A percentile compares a stretch with the other conserved stretches of the same genome.
These are phyloP conservation scores for Fusarium sulawesiense DNA, from an alignment of 2,329 filamentous ascomycete species.

Conservation along the genomic window DNA sequence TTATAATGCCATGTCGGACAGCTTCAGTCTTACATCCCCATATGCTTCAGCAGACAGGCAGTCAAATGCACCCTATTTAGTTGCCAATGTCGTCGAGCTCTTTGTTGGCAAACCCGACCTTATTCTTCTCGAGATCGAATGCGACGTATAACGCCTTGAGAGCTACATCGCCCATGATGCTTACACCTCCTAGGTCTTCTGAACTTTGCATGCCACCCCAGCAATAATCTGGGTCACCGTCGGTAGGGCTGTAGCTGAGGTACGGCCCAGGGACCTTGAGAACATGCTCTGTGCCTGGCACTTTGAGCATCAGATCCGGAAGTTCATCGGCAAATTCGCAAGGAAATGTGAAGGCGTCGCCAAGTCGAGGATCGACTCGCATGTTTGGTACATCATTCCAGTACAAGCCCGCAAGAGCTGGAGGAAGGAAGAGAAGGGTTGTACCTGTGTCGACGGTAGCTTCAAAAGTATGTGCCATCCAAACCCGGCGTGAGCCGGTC, in stretches of 20 bases:
- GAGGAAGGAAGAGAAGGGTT: slow-evolving; percentile 71
- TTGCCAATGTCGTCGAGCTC: slow-evolving; percentile 44
- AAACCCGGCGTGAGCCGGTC: slow-evolving; percentile 60
- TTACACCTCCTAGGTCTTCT: slow-evolving; percentile 56
- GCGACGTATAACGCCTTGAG: slow-evolving; percentile 82
- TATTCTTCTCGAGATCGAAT: slow-evolving; percentile 66
- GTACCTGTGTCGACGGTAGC: slow-evolving; percentile 77
- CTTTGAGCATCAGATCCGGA: slow-evolving; percentile 67
- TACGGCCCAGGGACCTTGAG: slow-evolving; percentile 66
- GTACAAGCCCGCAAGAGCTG: slow-evolving; percentile 68
- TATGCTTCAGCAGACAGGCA: not conserved
- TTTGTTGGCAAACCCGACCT: slow-evolving; percentile 60
- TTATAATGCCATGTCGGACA: slow-evolving; percentile 12
- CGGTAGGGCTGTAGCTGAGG: slow-evolving; percentile 65
- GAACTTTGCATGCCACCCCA: slow-evolving; percentile 80
- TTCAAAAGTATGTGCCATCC: slow-evolving; percentile 60
- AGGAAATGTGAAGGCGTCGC: slow-evolving; percentile 67
- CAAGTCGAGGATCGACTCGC: slow-evolving; percentile 56
- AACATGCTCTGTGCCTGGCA: slow-evolving; percentile 62
- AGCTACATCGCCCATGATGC: slow-evolving; percentile 82
- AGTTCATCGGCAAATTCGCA: slow-evolving; percentile 64
- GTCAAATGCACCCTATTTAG: slow-evolving; percentile 4
- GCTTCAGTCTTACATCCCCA: slow-evolving; percentile 11
- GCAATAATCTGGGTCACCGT: slow-evolving; percentile 66
- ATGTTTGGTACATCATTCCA: slow-evolving; percentile 67